Evolutionary conservation across 2,329 filamentous ascomycete species (phyloP).

Genomic region (Sarocladiaceae sp.): DNA sequence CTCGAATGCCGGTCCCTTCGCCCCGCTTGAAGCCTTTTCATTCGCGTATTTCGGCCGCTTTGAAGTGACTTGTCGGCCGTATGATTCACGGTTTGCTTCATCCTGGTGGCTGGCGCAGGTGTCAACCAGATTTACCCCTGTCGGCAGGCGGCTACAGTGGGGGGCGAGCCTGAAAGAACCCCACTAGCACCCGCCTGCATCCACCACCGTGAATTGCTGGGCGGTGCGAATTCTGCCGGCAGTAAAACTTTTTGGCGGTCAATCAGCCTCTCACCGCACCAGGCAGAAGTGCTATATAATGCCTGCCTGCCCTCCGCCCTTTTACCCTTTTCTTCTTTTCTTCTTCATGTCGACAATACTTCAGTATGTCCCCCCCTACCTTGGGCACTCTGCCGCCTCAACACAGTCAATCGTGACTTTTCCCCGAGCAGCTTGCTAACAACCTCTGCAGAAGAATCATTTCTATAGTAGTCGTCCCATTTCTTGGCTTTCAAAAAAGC

Average conservation of each 20-base stretch:
- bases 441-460: constrained; percentile 67
- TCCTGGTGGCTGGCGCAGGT: neutral
- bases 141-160: neutral
- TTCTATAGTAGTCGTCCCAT: constrained; percentile 92
- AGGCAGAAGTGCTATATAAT: constrained; percentile 37
- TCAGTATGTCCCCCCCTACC: constrained; percentile 41
- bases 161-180: no score
- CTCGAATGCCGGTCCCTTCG: neutral
- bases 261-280: constrained; percentile 17
- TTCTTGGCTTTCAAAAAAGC: constrained; percentile 91
- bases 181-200: neutral
- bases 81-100: constrained; percentile 1
- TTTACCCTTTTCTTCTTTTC: constrained; percentile 39
- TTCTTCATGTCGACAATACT: constrained; percentile 61
- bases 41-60: neutral
- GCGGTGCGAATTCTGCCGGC: constrained; percentile 8
- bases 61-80: no score
- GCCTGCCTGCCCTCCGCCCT: constrained; percentile 17
- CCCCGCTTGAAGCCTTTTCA: neutral
- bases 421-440: constrained; percentile 17
- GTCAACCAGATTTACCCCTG: neutral
- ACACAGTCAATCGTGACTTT: neutral
- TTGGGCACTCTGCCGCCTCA: constrained; percentile 13
- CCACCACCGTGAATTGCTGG: neutral
- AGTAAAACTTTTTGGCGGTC: constrained; percentile 31